These are phyloP conservation scores for Typha latifolia DNA, from an alignment of 176 grass and related monocot genomes.

Conservation along the genomic window DNA sequence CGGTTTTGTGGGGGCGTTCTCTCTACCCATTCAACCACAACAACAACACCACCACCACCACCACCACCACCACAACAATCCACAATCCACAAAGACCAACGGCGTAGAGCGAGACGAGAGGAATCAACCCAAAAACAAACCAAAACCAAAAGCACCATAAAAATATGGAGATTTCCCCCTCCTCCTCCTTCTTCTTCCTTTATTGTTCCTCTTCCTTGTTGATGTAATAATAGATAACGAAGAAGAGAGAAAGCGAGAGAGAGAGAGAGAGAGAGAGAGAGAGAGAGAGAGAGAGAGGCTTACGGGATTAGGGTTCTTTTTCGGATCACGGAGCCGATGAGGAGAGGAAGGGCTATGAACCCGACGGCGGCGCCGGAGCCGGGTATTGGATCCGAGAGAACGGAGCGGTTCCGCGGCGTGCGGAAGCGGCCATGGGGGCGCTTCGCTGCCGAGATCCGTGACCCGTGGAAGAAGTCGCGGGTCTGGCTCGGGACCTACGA, in stretches of 20 bases:
- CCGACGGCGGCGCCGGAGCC: neutral
- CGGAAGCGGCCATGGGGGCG: slow-evolving; percentile 71
- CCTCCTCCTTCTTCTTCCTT: too few species aligned
- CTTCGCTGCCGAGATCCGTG: slow-evolving; percentile 76
- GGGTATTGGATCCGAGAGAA: neutral
- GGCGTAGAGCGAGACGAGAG: too few species aligned
- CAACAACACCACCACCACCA: too few species aligned
- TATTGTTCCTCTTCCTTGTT: too few species aligned
- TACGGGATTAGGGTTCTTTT: neutral
- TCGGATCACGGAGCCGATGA: neutral
- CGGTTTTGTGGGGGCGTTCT: neutral
- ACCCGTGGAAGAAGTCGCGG: slow-evolving; percentile 55
- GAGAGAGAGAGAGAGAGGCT: neutral
- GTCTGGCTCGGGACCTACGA: slow-evolving; percentile 75
- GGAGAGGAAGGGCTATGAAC: neutral
- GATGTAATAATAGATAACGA: neutral
- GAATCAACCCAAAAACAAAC: neutral
- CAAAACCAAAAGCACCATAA: neutral
- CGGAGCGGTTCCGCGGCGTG: slow-evolving; percentile 55
- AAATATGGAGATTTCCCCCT: neutral
- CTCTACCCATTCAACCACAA: neutral
- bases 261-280: neutral
- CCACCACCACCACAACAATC: neutral
- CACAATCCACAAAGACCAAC: neutral
- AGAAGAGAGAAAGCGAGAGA: neutral